Conservation (phyloP, 768 basidiomycete species). For the Asterophora parasitica region DNA sequence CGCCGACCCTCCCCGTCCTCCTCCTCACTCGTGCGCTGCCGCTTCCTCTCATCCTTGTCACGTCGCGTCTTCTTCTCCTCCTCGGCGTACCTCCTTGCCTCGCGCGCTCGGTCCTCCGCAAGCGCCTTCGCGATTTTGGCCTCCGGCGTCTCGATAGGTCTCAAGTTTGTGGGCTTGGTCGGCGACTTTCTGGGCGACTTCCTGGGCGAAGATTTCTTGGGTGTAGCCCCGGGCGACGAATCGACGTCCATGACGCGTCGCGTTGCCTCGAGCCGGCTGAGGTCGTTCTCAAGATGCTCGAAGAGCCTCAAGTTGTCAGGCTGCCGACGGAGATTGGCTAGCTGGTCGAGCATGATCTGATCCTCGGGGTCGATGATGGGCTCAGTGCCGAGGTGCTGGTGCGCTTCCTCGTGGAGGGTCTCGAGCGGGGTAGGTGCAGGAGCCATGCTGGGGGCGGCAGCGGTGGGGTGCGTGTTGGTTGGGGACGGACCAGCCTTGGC, state of each 20-base stretch:
- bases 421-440: background rate
- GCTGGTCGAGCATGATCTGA: constrained; percentile 10
- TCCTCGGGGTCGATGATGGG: constrained; percentile 7
- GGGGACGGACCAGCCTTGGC: background rate
- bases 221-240: too few relatives aligned
- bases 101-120: background rate
- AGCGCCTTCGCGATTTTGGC: background rate
- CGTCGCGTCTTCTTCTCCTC: background rate
- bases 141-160: background rate
- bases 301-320: constrained; percentile 4
- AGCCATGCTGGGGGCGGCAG: background rate
- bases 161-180: background rate
- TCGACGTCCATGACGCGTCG: background rate
- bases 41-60: constrained; percentile 1
- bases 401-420: constrained; percentile 2
- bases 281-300: background rate
- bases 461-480: background rate
- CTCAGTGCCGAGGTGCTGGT: background rate
- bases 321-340: constrained; percentile 5
- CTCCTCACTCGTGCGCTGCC: constrained; percentile 1
- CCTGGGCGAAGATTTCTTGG: too few relatives aligned
- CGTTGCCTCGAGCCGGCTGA: background rate
- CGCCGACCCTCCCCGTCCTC: too few relatives aligned
- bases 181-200: background rate
- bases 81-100: background rate